Percentiles rank a stretch among this genome's conserved stretches.
phyloP scores from a whole-genome alignment of 768 basidiomycete species.

The Amanita phalloides region DNA sequence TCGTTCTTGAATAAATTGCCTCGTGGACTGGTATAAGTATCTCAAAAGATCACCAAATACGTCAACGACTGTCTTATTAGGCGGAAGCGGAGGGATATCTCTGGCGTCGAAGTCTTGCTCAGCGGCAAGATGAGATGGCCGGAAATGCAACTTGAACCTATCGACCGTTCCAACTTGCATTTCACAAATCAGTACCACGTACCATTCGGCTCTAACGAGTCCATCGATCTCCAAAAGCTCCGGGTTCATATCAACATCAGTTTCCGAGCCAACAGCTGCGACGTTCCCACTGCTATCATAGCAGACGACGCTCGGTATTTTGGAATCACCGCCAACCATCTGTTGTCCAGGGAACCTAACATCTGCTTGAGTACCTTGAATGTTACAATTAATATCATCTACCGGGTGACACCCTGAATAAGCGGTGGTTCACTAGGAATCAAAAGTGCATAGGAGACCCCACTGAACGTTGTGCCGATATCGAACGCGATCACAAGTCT shows the following conservation, averaged over 20 bases:
- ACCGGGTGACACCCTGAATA: slow-evolving; percentile 13
- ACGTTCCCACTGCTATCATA: background rate
- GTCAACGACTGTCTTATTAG: slow-evolving; percentile 27
- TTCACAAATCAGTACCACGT: background rate
- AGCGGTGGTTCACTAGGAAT: slow-evolving; percentile 12
- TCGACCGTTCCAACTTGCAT: background rate
- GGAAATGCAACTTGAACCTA: slow-evolving; percentile 4
- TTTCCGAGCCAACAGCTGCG: background rate
- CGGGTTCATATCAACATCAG: background rate
- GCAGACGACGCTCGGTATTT: slow-evolving; percentile 18
- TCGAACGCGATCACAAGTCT: slow-evolving; percentile 1
- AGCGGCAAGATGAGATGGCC: background rate
- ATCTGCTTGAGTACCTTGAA: background rate
- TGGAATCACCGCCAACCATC: slow-evolving; percentile 22
- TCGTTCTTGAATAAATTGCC: slow-evolving; percentile 25
- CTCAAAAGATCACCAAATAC: slow-evolving; percentile 37
- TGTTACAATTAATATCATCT: background rate
- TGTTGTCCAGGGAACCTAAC: background rate
- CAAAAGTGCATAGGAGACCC: slow-evolving; percentile 6
- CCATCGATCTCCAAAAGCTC: background rate
- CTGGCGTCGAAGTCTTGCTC: slow-evolving; percentile 6
- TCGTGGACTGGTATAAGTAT: slow-evolving; percentile 28
- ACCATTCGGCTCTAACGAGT: slow-evolving; percentile 26
- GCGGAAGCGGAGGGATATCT: slow-evolving; percentile 27
- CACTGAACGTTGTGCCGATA: background rate